phyloP scores from a whole-genome alignment of 176 grass and related monocot species.

The Metroxylon sagu region DNA sequence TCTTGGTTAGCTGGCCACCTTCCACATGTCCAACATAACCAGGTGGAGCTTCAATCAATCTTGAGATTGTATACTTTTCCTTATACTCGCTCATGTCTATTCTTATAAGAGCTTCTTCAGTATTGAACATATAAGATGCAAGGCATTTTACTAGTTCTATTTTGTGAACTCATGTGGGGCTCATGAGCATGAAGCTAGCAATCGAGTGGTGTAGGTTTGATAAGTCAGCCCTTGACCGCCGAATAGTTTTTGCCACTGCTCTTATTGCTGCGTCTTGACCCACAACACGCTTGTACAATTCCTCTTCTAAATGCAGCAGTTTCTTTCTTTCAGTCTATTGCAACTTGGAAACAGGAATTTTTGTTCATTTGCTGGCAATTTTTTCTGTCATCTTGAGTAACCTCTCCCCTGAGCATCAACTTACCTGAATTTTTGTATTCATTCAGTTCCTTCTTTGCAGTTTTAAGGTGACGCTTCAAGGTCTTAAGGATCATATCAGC shows the following conservation, averaged over 20 bases:
- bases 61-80: slow-evolving; percentile 94
- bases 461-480: slow-evolving; percentile 74
- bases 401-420: slow-evolving; percentile 98
- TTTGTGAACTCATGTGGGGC: slow-evolving; percentile 96
- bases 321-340: slow-evolving; percentile 93
- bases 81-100: slow-evolving; percentile 99
- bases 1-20: slow-evolving; percentile 89
- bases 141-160: slow-evolving; percentile 89
- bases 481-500: too few relatives aligned
- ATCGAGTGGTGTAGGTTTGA: slow-evolving; percentile 88
- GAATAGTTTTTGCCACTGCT: slow-evolving; percentile 90
- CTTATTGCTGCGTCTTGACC: slow-evolving; percentile 91
- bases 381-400: slow-evolving; percentile 90
- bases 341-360: slow-evolving; percentile 95
- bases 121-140: slow-evolving; percentile 93
- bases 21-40: slow-evolving; percentile 97
- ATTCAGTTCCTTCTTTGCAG: slow-evolving; percentile 66
- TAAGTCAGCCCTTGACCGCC: slow-evolving; percentile 89
- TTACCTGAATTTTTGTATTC: slow-evolving; percentile 97
- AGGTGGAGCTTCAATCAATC: slow-evolving; percentile 83
- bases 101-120: slow-evolving; percentile 93
- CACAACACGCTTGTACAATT: slow-evolving; percentile 86
- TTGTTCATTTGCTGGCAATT: slow-evolving; percentile 91
- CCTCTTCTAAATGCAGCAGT: slow-evolving; percentile 78
- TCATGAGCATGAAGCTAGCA: slow-evolving; percentile 99